Conservation (phyloP, 2,329 filamentous ascomycete genomes). For the Camillea tinctor region DNA sequence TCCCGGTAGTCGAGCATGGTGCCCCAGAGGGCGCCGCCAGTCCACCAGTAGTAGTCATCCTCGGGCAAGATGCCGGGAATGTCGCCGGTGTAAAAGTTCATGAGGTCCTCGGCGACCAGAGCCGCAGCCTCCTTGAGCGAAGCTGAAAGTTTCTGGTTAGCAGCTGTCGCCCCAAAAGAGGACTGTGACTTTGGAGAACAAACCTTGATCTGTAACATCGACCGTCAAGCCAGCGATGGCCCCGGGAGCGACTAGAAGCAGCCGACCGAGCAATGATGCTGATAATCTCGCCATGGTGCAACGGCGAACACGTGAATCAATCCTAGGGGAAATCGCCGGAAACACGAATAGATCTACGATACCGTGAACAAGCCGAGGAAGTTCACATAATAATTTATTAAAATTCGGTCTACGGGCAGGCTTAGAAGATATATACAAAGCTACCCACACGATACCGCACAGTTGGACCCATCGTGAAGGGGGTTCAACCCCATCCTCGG, state of each 20-base stretch:
- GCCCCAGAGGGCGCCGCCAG: conserved; percentile 49
- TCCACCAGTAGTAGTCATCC: conserved; percentile 51
- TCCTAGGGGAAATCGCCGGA: neutral
- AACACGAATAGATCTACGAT: neutral
- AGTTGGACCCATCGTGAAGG: neutral
- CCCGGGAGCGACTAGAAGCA: conserved; percentile 20
- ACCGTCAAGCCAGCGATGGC: conserved; percentile 24
- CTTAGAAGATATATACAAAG: neutral
- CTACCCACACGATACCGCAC: neutral
- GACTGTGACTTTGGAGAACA: conserved; percentile 1
- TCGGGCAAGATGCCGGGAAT: conserved; percentile 24
- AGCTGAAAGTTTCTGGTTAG: conserved; percentile 15
- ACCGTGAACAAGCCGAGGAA: neutral
- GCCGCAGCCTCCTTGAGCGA: conserved; percentile 29
- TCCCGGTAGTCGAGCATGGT: conserved; percentile 52
- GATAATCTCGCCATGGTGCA: conserved; percentile 19
- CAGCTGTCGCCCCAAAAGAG: neutral
- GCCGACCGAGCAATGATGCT: conserved; percentile 11
- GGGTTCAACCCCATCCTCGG: no score
- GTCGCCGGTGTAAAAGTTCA: conserved; percentile 27
- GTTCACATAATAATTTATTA: neutral
- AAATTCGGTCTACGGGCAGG: no score
- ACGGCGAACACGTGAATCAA: neutral
- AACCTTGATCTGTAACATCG: conserved; percentile 24
- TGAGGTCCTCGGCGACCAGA: conserved; percentile 29